These are phyloP conservation scores for Dothiorella sarmentorum DNA, from an alignment of 2,329 filamentous ascomycete species.

Conservation along the genomic window DNA sequence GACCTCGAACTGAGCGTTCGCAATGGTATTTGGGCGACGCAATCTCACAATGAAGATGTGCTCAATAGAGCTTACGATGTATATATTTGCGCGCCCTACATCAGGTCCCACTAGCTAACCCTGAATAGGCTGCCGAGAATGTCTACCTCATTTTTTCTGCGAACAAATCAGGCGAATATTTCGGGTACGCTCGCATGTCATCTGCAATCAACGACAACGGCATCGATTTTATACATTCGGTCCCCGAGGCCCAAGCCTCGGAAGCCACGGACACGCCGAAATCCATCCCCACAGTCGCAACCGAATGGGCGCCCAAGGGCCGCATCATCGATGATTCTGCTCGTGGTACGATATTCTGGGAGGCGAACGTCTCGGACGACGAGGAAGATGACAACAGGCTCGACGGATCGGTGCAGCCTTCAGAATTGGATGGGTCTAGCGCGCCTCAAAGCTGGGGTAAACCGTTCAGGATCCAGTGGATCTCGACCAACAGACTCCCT, in stretches of 20 bases:
- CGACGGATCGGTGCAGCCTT: slow-evolving; percentile 38
- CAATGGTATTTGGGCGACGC: slow-evolving; percentile 90
- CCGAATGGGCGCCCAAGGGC: slow-evolving; percentile 73
- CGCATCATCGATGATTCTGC: slow-evolving; percentile 89
- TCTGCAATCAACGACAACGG: slow-evolving; percentile 80
- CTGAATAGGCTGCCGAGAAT: slow-evolving; percentile 65
- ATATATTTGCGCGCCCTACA: slow-evolving; percentile 29
- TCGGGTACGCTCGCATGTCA: slow-evolving; percentile 87
- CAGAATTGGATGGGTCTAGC: slow-evolving; percentile 22
- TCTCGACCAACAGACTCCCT: slow-evolving; percentile 76
- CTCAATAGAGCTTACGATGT: slow-evolving; percentile 83
- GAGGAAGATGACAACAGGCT: slow-evolving; percentile 50
- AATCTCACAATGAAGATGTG: slow-evolving; percentile 83
- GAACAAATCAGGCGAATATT: slow-evolving; percentile 96
- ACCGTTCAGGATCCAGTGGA: slow-evolving; percentile 87
- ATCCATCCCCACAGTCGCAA: slow-evolving; percentile 75
- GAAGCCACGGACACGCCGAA: slow-evolving; percentile 67
- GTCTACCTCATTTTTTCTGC: slow-evolving; percentile 94
- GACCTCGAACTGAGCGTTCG: slow-evolving; percentile 85
- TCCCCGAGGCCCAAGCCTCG: slow-evolving; percentile 53
- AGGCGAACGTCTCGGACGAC: slow-evolving; percentile 64
- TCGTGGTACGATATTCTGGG: slow-evolving; percentile 96
- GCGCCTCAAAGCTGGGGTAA: slow-evolving; percentile 72
- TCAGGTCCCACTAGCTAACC: slow-evolving; percentile 1
- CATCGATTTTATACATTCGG: slow-evolving; percentile 42